phyloP scores from a whole-genome alignment of 2,329 filamentous ascomycete species.

The Talaromyces funiculosus region DNA sequence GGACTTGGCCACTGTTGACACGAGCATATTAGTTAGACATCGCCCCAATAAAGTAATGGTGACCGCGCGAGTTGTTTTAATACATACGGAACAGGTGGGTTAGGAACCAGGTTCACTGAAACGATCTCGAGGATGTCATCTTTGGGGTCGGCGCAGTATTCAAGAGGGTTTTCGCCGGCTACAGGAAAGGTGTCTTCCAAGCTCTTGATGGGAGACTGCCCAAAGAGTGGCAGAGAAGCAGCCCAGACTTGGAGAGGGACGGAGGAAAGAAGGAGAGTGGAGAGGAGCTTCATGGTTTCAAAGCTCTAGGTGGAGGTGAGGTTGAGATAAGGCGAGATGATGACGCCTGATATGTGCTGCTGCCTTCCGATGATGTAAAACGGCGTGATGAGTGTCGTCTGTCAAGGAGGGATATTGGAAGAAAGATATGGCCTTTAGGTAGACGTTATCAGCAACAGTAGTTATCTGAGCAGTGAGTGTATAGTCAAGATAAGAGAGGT shows the following conservation, averaged over 20 bases:
- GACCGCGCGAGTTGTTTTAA: neutral
- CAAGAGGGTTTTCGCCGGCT: constrained; percentile 77
- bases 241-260: constrained; percentile 42
- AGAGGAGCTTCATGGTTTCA: constrained; percentile 37
- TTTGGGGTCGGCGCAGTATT: constrained; percentile 66
- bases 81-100: constrained; percentile 79
- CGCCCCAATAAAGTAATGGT: neutral
- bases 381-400: no score
- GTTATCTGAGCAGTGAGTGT: neutral
- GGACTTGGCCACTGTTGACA: constrained; percentile 60
- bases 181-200: constrained; percentile 57
- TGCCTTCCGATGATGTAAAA: neutral
- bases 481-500: neutral
- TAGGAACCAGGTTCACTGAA: constrained; percentile 73
- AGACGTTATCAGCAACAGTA: neutral
- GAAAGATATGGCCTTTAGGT: neutral
- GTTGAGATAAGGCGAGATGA: constrained; percentile 4
- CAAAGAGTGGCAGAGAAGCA: constrained; percentile 44
- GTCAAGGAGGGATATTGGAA: neutral
- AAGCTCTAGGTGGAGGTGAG: neutral
- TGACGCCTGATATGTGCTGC: neutral
- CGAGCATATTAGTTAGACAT: constrained; percentile 16
- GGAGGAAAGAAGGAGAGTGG: constrained; percentile 39
- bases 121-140: constrained; percentile 70
- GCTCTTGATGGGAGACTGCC: constrained; percentile 47